Evolutionary conservation across 176 grass and related monocot species (phyloP).

Genomic region (Musa acuminata): DNA sequence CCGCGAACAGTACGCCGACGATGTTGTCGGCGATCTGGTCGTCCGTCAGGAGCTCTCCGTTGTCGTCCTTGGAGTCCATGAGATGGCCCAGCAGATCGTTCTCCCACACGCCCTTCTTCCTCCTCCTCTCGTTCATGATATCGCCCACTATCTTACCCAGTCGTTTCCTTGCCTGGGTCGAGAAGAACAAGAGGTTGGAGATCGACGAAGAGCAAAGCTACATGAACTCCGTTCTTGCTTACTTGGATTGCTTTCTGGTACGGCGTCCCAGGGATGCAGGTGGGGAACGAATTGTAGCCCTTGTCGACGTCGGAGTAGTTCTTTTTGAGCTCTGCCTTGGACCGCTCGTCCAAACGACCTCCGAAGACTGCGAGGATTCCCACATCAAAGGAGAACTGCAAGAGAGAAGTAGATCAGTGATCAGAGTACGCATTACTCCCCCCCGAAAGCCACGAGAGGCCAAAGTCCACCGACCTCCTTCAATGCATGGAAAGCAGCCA

Average conservation of each 20-base stretch:
- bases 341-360: slow-evolving; percentile 34
- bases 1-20: slow-evolving; percentile 90
- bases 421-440: too few relatives aligned
- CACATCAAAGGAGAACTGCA: slow-evolving; percentile 75
- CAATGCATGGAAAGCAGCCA: slow-evolving; percentile 59
- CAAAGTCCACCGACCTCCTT: slow-evolving; percentile 34
- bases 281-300: slow-evolving; percentile 96
- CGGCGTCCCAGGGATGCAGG: slow-evolving; percentile 50
- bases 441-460: too few relatives aligned
- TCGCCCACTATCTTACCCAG: slow-evolving; percentile 52
- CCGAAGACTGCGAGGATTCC: slow-evolving; percentile 73
- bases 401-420: neutral
- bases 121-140: slow-evolving; percentile 62
- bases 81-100: slow-evolving; percentile 62
- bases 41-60: slow-evolving; percentile 40
- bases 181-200: neutral
- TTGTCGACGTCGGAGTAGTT: slow-evolving; percentile 81
- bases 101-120: slow-evolving; percentile 16
- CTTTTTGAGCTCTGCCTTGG: slow-evolving; percentile 46
- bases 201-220: neutral
- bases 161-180: slow-evolving; percentile 50
- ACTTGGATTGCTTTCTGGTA: slow-evolving; percentile 78
- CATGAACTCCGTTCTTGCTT: neutral
- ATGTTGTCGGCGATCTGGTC: slow-evolving; percentile 87
- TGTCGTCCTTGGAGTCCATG: slow-evolving; percentile 43